Evolutionary conservation across 1,139 yeast species (phyloP), one percentile per base, ranked within the genome.

Genomic region (Yamadazyma mexicana): DNA sequence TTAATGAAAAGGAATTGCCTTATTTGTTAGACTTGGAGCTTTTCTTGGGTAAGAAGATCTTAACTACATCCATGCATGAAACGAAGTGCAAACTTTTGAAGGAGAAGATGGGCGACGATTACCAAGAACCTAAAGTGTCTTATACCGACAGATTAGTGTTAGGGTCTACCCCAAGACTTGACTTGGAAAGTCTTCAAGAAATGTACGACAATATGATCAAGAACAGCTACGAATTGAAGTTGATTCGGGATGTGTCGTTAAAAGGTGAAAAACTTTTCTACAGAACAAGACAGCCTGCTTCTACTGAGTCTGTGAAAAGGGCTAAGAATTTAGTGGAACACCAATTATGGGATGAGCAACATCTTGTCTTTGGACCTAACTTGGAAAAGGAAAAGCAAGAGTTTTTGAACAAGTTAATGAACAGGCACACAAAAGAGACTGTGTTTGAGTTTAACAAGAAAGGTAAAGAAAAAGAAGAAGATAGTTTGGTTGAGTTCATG

Each of bases 201-300:
- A 69, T 87, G 46, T 84, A 75, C 51, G 83, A 81, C 34, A 77
- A 77, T 31, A 56, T 87, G 40, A 55, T 88, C 45, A 62, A 69
- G 14, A 75, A 80, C 37, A 77, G 85, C 56, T 88, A 83, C 57
- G 98, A 94, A 42, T 62, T 92, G 40, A 63, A 67, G 35, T 75
- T 76, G 20, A 64, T 87, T 50, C 77, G 70, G 46, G 83, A 79
- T 25, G 97, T 91, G 34, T 82, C 98, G 0, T 60, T 66, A 11
- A 86, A 92, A 55, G 98, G 96, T 48, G 98, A 92, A 58, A 83
- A 84, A 54, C 71, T 92, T 43, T 92, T 88, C 56, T 74, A 83
- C 57, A 83, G 89, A 60, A 87, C 97, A 1, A 77, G 97, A 57
- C 83, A 85, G 37, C 73, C 94, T 0, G 96, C 98, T 0, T 87